phyloP scores from a whole-genome alignment of 208 protist genomes.

The Acanthamoeba pearcei region DNA sequence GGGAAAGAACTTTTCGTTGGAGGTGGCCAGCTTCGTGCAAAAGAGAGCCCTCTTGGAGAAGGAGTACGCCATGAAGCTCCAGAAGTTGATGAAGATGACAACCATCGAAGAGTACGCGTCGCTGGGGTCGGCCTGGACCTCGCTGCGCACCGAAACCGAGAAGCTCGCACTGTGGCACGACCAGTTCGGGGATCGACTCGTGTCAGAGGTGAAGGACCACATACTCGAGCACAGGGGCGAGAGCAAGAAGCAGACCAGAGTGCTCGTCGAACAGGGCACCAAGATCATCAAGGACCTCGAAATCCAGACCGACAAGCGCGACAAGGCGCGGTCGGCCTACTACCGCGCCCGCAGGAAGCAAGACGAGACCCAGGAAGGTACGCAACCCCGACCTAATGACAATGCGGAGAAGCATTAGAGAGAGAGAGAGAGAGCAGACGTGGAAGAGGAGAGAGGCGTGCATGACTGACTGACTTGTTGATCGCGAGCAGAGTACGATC shows the following conservation, averaged over 20 bases:
- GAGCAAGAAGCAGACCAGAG: conserved; percentile 5
- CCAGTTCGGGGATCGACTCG: conserved; percentile 24
- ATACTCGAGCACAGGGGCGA: neutral
- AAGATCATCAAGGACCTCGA: conserved; percentile 36
- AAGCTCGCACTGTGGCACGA: conserved; percentile 44
- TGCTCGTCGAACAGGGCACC: conserved; percentile 5
- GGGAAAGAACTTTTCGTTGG: neutral
- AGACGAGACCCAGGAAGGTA: conserved; percentile 65
- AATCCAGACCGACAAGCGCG: conserved; percentile 8
- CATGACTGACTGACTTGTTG: neutral
- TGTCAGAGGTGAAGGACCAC: neutral
- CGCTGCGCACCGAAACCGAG: neutral
- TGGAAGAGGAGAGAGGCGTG: too few relatives aligned
- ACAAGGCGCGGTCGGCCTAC: neutral
- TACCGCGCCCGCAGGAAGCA: conserved; percentile 22
- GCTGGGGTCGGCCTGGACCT: neutral
- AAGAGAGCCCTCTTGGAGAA: conserved; percentile 58
- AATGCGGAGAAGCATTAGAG: too few relatives aligned
- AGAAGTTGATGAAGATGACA: conserved; percentile 24
- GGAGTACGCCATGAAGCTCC: conserved; percentile 44
- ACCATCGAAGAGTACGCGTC: neutral
- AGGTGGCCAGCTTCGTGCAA: conserved; percentile 9
- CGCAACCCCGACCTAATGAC: neutral
- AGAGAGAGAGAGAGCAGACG: too few relatives aligned
- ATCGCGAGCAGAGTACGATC: conserved; percentile 7